These are phyloP conservation scores for Ogataea dorogensis DNA, from an alignment of 805 yeast species.

Conservation along the genomic window DNA sequence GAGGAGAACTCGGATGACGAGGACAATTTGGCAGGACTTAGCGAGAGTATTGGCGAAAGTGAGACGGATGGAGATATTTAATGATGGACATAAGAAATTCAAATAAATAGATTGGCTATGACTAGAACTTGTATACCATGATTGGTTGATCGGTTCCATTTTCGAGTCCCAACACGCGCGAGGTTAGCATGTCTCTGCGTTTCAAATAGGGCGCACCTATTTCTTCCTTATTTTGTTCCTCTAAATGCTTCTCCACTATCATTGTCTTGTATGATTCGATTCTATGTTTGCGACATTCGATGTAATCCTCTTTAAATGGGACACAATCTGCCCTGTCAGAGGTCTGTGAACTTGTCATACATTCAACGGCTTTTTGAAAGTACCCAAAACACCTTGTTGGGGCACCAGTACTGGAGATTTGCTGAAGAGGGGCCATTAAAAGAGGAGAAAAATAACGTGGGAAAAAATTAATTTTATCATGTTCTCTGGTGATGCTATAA, in stretches of 20 bases:
- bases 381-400: slow-evolving; percentile 39
- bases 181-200: slow-evolving; percentile 38
- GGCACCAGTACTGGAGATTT: slow-evolving; percentile 37
- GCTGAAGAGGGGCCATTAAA: slow-evolving; percentile 34
- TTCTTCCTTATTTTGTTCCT: slow-evolving; percentile 30
- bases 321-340: slow-evolving; percentile 33
- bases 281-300: slow-evolving; percentile 39
- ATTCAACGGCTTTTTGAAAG: slow-evolving; percentile 39
- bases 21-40: slow-evolving; percentile 32
- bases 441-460: slow-evolving; percentile 2
- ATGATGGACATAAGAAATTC: slow-evolving; percentile 5
- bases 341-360: slow-evolving; percentile 36
- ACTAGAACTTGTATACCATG: slow-evolving; percentile 25
- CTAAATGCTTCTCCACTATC: slow-evolving; percentile 33
- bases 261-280: slow-evolving; percentile 37
- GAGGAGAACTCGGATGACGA: slow-evolving; percentile 31
- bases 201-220: slow-evolving; percentile 40
- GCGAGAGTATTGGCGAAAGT: slow-evolving; percentile 33
- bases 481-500: slow-evolving; percentile 4
- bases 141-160: slow-evolving; percentile 37
- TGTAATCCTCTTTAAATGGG: slow-evolving; percentile 33
- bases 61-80: slow-evolving; percentile 18
- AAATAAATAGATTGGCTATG: slow-evolving; percentile 2
- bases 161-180: slow-evolving; percentile 38
- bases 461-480: neutral